Evolutionary conservation across 2,329 filamentous ascomycete genomes (phyloP).

Genomic region (Arachnopeziza araneosa): DNA sequence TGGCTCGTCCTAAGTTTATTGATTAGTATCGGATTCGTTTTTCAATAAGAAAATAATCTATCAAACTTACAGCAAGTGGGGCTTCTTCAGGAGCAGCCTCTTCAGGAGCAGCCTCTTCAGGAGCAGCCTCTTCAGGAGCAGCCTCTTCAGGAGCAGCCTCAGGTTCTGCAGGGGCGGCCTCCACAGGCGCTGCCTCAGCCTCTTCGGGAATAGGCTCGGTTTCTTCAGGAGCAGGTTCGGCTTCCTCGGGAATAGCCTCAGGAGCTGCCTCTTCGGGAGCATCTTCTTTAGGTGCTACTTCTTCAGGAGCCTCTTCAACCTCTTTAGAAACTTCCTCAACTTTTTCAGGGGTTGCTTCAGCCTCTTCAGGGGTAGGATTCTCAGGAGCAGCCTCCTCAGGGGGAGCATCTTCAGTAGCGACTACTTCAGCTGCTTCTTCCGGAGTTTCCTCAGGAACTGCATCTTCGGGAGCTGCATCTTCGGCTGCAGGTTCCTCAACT

Average conservation of each 20-base stretch:
- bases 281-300: too few species aligned
- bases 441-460: neutral
- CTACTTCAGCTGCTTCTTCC: too few species aligned
- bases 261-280: neutral
- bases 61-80: neutral
- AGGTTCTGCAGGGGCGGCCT: neutral
- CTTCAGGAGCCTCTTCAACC: neutral
- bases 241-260: neutral
- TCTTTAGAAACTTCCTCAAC: neutral
- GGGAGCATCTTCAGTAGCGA: too few species aligned
- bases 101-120: neutral
- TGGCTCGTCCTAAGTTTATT: neutral
- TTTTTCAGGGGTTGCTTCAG: neutral
- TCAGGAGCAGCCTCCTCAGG: neutral
- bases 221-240: neutral
- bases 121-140: neutral
- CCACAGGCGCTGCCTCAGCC: neutral
- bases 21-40: neutral
- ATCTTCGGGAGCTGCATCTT: neutral
- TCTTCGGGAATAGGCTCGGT: neutral
- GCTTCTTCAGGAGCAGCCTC: neutral
- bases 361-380: neutral
- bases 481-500: neutral
- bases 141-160: slow-evolving; percentile 1
- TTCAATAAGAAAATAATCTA: neutral